Base-by-base conservation (phyloP, 2,329 filamentous ascomycete genomes). In the Rhynchosporium agropyri region DNA sequence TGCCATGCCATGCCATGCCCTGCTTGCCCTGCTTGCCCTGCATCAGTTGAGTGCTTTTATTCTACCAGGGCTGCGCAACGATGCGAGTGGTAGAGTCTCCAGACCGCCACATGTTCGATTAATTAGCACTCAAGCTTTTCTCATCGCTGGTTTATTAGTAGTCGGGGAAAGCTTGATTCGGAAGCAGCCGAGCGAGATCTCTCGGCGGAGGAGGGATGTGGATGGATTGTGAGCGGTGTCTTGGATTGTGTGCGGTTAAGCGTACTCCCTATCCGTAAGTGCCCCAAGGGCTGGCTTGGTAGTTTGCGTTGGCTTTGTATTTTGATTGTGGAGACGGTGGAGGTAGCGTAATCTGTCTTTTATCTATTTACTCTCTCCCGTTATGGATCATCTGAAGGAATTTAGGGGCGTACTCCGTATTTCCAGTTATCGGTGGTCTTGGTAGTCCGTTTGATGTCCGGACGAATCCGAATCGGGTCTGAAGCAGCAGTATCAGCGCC, bases 91-190 rank as follows among this genome's bases (percentile, higher is more conserved):
- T 2, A 20, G n/a, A 49, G 38, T 10, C 12, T 40, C 13, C 56
- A 49, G 43, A 49, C 31, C 56, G 43, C 31, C 31, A 40, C 45
- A 58, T 58, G 33, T 58, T n/a, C 42, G 43, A 46, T 10, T n/a
- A 8, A n/a, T 7, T 15, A 7, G 13, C 10, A n/a, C 33, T 58
- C 56, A 58, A 58, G 56, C 56, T 58, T 58, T 58, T 54, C 20
- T 38, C 29, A 40, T 58, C 56, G 33, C 42, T 40, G 43, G 26
- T 42, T 12, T 58, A 36, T 36, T 36, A 36, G 3, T 36, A 45
- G 26, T 50, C 45, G 40, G 43, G 20, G 31, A 58, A 58, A 58
- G 56, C 56, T 58, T 58, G 33, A 50, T 31, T 49, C n/a, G 43
- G 56, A 50, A 49, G 43, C 29, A 57, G 40, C 54, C 54, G 54